Evolutionary conservation across 2,329 filamentous ascomycete genomes (phyloP).

Genomic region (Apiospora koreana): DNA sequence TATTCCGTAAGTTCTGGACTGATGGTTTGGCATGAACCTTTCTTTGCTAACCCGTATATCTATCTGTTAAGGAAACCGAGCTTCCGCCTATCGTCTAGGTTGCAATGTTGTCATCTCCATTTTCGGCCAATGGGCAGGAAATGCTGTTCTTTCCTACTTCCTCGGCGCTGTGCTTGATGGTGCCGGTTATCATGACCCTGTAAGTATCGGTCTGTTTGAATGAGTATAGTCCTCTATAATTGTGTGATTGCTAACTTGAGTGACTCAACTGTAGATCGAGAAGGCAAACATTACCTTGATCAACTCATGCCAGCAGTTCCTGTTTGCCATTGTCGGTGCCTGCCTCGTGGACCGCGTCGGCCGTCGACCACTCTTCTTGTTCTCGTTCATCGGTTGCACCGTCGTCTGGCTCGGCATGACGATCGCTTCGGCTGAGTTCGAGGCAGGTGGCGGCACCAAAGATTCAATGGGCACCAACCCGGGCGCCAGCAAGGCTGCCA

Average conservation of each 20-base stretch:
- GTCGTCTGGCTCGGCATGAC: conserved; percentile 54
- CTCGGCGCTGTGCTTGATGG: conserved; percentile 51
- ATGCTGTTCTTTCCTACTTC: conserved; percentile 47
- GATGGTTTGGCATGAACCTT: too few species aligned
- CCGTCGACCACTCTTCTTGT: conserved; percentile 53
- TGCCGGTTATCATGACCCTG: conserved; percentile 44
- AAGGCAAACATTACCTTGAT: conserved; percentile 54
- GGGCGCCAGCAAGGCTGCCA: conserved; percentile 44
- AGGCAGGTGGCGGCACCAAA: conserved; percentile 29
- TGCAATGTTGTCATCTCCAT: conserved; percentile 42
- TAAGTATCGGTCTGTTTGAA: neutral
- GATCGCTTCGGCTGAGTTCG: conserved; percentile 42
- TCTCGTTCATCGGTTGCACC: conserved; percentile 49
- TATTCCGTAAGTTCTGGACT: conserved; percentile 34
- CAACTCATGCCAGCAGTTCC: conserved; percentile 51
- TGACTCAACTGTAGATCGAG: conserved; percentile 21
- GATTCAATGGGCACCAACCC: conserved; percentile 31
- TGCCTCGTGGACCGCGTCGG: conserved; percentile 50
- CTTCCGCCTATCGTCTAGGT: conserved; percentile 40
- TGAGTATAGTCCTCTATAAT: too few species aligned
- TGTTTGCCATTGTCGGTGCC: conserved; percentile 51
- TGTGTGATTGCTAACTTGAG: neutral
- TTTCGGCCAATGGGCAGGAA: conserved; percentile 46
- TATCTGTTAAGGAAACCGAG: conserved; percentile 24
- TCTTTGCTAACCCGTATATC: neutral